Base-by-base conservation (phyloP, 2,329 filamentous ascomycete genomes). In the Aspergillus cejpii region DNA sequence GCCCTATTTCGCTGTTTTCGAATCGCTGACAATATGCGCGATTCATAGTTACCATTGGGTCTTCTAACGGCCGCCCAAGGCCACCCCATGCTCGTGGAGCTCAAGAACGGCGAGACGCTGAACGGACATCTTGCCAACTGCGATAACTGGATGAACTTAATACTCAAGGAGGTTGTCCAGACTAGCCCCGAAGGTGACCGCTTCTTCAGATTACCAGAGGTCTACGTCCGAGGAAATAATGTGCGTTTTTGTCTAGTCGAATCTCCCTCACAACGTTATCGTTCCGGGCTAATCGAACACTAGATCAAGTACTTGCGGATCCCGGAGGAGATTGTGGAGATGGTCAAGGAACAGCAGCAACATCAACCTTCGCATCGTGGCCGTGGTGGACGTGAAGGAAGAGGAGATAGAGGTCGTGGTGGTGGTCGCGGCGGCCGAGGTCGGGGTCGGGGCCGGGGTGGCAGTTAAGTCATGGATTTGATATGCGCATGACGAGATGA, bases 101-200 rank as follows among this genome's bases (percentile, higher is more conserved):
- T 96, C 55, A 96, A 96, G 77, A 94, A 91, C 63, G 90, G 90
- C 72, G 90, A 98, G 71, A 97, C 92, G 0, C 79, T 98, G 49
- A 98, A 97, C 72, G 92, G 92, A 52, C 89, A 96, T 64, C 76
- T 98, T 48, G 85, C 96, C 67, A 88, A 85, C 68, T 98, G 91
- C 81, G 92, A 98, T 69, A 98, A 91, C 39, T 98, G 92, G 89
- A 98, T 98, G 92, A 98, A 98, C 73, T 74, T 98, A 58, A 97
- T 91, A 2, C 73, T 98, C 55, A 94, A 92, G 69, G 92, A 97
- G 68, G 94, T 98, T 17, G 87, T 97, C 27, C 91, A 97, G 71
- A 97, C 92, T 14, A 95, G 85, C 64, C 83, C 91, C 19, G 91
- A 97, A 62, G 92, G 89, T 51, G 90, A 97, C 69, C 90, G 86